phyloP scores from a whole-genome alignment of 805 yeast genomes.

The Yarrowia bubula region DNA sequence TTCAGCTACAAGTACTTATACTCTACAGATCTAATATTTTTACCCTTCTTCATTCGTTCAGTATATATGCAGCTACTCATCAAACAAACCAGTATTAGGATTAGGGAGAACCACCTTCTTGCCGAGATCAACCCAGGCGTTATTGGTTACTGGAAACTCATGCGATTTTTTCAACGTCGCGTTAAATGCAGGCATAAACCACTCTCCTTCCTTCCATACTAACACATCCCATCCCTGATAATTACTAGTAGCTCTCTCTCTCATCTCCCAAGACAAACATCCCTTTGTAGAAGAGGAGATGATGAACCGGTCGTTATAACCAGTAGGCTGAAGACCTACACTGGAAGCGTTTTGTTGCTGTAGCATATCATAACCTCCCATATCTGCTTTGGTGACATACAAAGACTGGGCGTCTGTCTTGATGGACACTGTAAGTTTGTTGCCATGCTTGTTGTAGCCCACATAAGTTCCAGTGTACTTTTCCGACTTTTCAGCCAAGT shows the following conservation, averaged over 20 bases:
- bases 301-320: background rate
- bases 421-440: background rate
- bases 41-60: too few relatives aligned
- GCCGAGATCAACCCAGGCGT: background rate
- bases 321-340: constrained; percentile 4
- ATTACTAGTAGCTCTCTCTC: constrained; percentile 1
- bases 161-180: background rate
- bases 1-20: too few relatives aligned
- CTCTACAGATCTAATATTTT: too few relatives aligned
- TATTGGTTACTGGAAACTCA: background rate
- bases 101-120: background rate
- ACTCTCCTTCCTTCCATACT: background rate
- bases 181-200: constrained; percentile 5
- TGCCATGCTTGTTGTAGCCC: background rate
- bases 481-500: background rate
- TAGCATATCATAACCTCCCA: background rate
- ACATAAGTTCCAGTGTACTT: background rate
- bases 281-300: background rate
- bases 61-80: background rate
- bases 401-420: background rate
- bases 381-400: background rate
- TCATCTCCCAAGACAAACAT: background rate
- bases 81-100: background rate
- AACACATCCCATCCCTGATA: constrained; percentile 4
- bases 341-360: background rate